These are phyloP conservation scores for Arachis monticola DNA, from an alignment of 331 rosid genomes.

Conservation along the genomic window DNA sequence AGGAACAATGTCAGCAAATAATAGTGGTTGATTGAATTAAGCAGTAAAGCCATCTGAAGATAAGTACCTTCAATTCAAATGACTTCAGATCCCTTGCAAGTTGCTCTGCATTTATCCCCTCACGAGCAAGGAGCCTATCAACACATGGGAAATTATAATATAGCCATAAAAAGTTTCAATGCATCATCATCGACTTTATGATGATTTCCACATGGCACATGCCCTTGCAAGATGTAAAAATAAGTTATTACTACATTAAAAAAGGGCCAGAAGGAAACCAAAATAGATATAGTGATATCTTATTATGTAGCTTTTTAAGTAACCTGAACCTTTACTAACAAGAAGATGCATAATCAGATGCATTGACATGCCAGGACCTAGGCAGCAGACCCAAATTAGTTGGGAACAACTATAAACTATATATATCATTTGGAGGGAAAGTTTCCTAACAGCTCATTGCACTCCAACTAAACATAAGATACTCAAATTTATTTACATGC, in stretches of 20 bases:
- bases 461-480: slow-evolving; percentile 22
- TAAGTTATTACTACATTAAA: background rate
- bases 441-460: background rate
- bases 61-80: slow-evolving; percentile 85
- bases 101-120: slow-evolving; percentile 99
- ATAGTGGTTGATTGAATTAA: background rate
- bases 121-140: slow-evolving; percentile 94
- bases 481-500: background rate
- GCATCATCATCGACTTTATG: background rate
- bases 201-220: background rate
- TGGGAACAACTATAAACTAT: background rate
- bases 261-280: slow-evolving; percentile 9
- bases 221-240: background rate
- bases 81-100: slow-evolving; percentile 98
- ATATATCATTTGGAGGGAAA: too few species aligned
- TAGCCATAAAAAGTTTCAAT: slow-evolving; percentile 1
- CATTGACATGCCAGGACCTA: slow-evolving; percentile 7
- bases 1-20: slow-evolving; percentile 29
- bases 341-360: background rate
- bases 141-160: slow-evolving; percentile 21
- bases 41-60: slow-evolving; percentile 8
- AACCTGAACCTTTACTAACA: background rate
- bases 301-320: background rate
- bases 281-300: background rate
- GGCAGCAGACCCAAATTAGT: background rate